Evolutionary conservation across 2,329 filamentous ascomycete genomes (phyloP), one percentile per base, ranked within the genome.

Genomic region (Hirsutella thompsonii): DNA sequence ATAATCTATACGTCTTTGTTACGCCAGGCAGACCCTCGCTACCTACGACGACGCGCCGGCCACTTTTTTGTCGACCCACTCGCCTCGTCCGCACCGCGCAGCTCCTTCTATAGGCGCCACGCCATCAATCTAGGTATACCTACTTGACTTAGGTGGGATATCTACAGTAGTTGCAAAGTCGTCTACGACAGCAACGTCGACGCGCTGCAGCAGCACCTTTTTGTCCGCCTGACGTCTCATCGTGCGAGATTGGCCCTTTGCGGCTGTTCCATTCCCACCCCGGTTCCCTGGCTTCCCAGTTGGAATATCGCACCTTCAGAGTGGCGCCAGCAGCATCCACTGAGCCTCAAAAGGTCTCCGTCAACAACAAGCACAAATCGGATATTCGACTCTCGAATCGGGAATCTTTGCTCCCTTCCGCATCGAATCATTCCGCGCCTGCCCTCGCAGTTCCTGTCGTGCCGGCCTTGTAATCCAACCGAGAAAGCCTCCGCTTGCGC

Each of bases 161-260:
- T 11, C 23, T 13, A 8, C 13, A 29, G 26, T 13, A 8, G 8
- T 29, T 41, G 43, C 40, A 42, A 42, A 41, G 41, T 48, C 32
- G 37, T 45, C 39, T 37, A 41, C 33, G 41, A 44, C 44, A 46
- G 44, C 32, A 14, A 34, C 5, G 14, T n/a, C 2, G 11, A 16
- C 32, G 32, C 32, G 13, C 32, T 9, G 4, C 32, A 52, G 50
- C 49, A 50, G 46, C 47, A 46, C 47, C 49, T 49, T 39, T 39
- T 41, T 44, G 32, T 38, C 41, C 41, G 33, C 35, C 36, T 37
- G 37, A 40, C 37, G 20, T 33, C n/a, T 20, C 36, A 16, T 34
- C 36, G 23, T 38, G 18, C 36, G 40, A 19, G 23, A 34, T 23
- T 39, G 37, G 16, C 35, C 28, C 5, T 29, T 34, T 38, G 29